A percentile compares a stretch with the other conserved stretches of the same genome.
phyloP scores from a whole-genome alignment of 352 stramenopile species.

The Pythium rishiriense region DNA sequence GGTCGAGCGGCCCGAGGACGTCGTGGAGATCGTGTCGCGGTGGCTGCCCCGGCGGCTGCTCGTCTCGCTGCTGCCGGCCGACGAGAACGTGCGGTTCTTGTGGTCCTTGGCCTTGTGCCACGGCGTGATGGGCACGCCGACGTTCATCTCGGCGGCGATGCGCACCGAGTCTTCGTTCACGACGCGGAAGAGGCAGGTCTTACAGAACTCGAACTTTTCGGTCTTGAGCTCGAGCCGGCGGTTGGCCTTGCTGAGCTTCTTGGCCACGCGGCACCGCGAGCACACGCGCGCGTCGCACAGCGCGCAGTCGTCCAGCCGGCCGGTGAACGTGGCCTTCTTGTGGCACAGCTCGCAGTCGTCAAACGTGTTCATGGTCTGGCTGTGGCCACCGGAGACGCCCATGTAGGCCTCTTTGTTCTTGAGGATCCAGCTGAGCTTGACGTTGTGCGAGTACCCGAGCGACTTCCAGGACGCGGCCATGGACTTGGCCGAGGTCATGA shows the following conservation, averaged over 20 bases:
- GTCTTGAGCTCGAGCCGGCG: conserved; percentile 16
- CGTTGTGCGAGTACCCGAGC: conserved; percentile 18
- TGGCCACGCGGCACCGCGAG: conserved; percentile 17
- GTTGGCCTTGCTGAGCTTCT: conserved; percentile 14
- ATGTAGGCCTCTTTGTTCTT: conserved; percentile 31
- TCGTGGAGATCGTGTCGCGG: conserved; percentile 1
- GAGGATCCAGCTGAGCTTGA: conserved; percentile 38
- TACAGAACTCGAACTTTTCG: conserved; percentile 16
- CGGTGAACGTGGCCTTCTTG: conserved; percentile 13
- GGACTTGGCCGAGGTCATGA: conserved; percentile 36
- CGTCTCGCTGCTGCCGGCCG: conserved; percentile 5
- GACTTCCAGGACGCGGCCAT: conserved; percentile 40
- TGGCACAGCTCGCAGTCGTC: conserved; percentile 16
- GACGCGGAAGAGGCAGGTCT: conserved; percentile 16
- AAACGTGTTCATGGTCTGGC: conserved; percentile 10
- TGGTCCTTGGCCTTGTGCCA: conserved; percentile 4
- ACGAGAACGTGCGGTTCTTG: conserved; percentile 8
- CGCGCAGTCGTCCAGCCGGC: conserved; percentile 9
- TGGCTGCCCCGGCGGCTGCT: conserved; percentile 5
- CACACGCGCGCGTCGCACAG: conserved; percentile 20
- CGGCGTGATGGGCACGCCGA: conserved; percentile 14
- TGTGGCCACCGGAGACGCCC: conserved; percentile 3
- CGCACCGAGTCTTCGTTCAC: conserved; percentile 22
- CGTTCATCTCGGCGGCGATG: conserved; percentile 19
- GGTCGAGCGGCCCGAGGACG: conserved; percentile 8